phyloP scores from a whole-genome alignment of 164 flowering plant species.

The grape (Vitis vinifera) region DNA sequence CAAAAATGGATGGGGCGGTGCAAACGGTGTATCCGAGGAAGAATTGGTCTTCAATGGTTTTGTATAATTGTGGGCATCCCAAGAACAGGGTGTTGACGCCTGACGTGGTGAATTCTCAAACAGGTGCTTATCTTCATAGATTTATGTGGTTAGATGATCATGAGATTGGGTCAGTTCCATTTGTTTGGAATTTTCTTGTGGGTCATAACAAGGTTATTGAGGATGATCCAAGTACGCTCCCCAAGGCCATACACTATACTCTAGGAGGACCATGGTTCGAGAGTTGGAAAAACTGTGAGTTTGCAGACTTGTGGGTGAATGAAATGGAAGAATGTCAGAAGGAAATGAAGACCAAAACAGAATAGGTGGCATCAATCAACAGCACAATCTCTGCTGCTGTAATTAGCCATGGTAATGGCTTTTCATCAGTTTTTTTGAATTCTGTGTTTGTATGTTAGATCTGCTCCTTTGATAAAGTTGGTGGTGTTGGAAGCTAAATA shows the following conservation, averaged over 20 bases:
- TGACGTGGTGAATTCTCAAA: constrained; percentile 65
- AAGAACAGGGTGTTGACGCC: constrained; percentile 76
- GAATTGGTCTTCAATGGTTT: constrained; percentile 98
- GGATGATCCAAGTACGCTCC: constrained; percentile 50
- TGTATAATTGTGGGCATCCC: constrained; percentile 88
- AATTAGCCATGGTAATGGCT: too few species aligned
- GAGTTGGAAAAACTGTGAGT: constrained; percentile 84
- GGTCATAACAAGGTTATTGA: constrained; percentile 82
- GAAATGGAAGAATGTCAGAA: constrained; percentile 62
- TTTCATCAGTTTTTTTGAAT: too few species aligned
- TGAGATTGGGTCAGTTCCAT: constrained; percentile 83
- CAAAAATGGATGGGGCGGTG: constrained; percentile 94
- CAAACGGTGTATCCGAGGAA: constrained; percentile 89
- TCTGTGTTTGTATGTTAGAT: too few species aligned
- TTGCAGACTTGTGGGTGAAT: constrained; percentile 82
- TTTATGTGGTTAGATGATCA: constrained; percentile 89
- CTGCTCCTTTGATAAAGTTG: too few species aligned
- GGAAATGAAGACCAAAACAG: constrained; percentile 16
- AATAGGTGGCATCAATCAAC: constrained; percentile 1
- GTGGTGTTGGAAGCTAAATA: too few species aligned
- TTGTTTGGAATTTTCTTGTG: constrained; percentile 93
- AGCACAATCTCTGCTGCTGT: too few species aligned
- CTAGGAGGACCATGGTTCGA: constrained; percentile 98
- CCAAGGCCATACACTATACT: constrained; percentile 91
- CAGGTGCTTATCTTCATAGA: constrained; percentile 90